phyloP scores from a whole-genome alignment of 2,329 filamentous ascomycete genomes.

The Sporothrix dimorphospora region DNA sequence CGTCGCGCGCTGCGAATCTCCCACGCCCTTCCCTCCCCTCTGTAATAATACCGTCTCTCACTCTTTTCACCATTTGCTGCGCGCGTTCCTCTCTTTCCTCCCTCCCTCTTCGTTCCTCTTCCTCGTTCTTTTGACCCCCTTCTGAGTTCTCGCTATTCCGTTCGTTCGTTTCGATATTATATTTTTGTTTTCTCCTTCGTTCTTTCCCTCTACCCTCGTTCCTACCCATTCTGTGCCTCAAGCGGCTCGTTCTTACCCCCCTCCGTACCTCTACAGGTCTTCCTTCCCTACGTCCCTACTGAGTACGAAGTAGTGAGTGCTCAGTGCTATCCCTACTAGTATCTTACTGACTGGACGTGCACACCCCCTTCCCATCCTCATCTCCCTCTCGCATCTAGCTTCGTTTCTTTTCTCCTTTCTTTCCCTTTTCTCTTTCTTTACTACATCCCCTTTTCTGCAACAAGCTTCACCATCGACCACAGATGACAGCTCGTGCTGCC shows the following conservation, averaged over 20 bases:
- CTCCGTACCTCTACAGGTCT: neutral
- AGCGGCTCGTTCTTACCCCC: neutral
- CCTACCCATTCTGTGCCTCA: neutral
- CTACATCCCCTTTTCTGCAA: conserved; percentile 13
- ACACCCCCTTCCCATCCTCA: conserved; percentile 13
- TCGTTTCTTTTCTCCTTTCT: conserved; percentile 23
- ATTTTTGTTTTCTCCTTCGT: neutral
- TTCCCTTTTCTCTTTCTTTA: neutral
- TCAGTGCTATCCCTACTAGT: neutral
- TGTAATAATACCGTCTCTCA: neutral
- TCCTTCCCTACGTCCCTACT: neutral
- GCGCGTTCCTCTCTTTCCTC: conserved; percentile 7
- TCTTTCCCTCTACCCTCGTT: neutral
- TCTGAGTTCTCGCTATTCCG: neutral
- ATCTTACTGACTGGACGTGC: neutral
- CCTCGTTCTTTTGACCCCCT: too few relatives aligned
- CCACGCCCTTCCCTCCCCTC: neutral
- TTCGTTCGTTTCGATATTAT: neutral
- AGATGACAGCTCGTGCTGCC: conserved; percentile 19
- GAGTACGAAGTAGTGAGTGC: neutral
- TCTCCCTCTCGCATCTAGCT: conserved; percentile 21
- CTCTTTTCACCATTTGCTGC: neutral
- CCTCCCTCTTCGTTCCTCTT: neutral
- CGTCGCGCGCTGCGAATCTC: neutral
- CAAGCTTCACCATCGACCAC: conserved; percentile 10